A percentile compares a stretch with the other conserved stretches of the same genome.
phyloP scores from a whole-genome alignment of 768 basidiomycete species.

The Hygrocybe punicea region DNA sequence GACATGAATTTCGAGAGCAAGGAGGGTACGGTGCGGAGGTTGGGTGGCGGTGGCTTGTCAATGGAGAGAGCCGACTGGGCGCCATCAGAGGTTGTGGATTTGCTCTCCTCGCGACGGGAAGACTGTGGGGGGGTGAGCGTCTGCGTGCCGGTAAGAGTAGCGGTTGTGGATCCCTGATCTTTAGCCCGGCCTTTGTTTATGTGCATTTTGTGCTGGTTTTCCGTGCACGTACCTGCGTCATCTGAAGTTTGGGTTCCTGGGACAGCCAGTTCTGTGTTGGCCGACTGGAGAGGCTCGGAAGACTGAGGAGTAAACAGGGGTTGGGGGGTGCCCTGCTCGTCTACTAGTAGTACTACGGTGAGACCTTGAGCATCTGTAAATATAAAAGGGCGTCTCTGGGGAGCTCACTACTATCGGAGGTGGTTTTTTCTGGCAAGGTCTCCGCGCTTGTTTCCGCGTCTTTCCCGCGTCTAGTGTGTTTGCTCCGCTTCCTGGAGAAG shows the following conservation, averaged over 20 bases:
- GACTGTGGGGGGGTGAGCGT: slow-evolving; percentile 39
- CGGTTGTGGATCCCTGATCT: slow-evolving; percentile 42
- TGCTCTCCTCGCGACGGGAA: slow-evolving; percentile 43
- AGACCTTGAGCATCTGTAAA: too few relatives aligned
- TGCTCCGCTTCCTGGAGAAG: not conserved
- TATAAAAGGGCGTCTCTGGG: too few relatives aligned
- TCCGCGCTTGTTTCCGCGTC: too few relatives aligned
- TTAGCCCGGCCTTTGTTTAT: slow-evolving; percentile 29
- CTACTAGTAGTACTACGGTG: too few relatives aligned
- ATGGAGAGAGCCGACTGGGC: slow-evolving; percentile 29
- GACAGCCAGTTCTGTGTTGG: not conserved
- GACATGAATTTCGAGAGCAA: slow-evolving; percentile 17
- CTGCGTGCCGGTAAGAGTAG: slow-evolving; percentile 36
- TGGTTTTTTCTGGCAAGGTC: too few relatives aligned
- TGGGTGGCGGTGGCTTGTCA: slow-evolving; percentile 24
- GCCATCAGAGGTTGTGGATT: slow-evolving; percentile 35
- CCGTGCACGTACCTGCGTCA: slow-evolving; percentile 8
- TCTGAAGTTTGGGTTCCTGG: not conserved
- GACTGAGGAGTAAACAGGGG: too few relatives aligned
- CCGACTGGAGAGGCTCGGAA: too few relatives aligned
- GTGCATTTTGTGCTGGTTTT: not conserved
- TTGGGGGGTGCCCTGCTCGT: too few relatives aligned
- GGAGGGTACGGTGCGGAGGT: not conserved
- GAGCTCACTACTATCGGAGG: too few relatives aligned
- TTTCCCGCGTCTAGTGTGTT: too few relatives aligned